A percentile compares a stretch with the other conserved stretches of the same genome.
Evolutionary conservation across 2,329 filamentous ascomycete species (phyloP).

Genomic region (Triangularia verruculosa): DNA sequence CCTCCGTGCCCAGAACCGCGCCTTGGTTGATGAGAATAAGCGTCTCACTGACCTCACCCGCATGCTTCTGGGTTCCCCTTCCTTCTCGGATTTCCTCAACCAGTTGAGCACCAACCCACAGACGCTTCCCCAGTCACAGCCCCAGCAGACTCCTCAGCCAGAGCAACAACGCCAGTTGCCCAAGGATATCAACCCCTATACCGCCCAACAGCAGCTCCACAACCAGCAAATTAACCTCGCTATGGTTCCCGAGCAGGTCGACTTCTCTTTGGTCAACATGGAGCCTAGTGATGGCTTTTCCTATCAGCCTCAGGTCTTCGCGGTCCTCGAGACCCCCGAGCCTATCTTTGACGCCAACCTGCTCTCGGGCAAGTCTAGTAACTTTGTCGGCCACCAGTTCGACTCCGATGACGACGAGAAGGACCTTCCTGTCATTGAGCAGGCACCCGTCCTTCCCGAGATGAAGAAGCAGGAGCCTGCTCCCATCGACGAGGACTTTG

Average conservation of each 20-base stretch:
- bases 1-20: constrained; percentile 75
- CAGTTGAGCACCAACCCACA: constrained; percentile 61
- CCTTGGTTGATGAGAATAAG: constrained; percentile 80
- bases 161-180: constrained; percentile 44
- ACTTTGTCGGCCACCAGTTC: constrained; percentile 48
- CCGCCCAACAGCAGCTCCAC: constrained; percentile 51
- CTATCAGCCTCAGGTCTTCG: constrained; percentile 70
- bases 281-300: constrained; percentile 50
- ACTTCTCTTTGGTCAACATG: constrained; percentile 69
- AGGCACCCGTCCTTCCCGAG: constrained; percentile 37
- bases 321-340: constrained; percentile 44
- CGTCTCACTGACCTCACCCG: constrained; percentile 74
- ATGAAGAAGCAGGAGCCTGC: constrained; percentile 27
- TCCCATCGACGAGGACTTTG: constrained; percentile 54
- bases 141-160: constrained; percentile 3
- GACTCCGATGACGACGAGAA: constrained; percentile 49
- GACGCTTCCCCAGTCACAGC: constrained; percentile 33
- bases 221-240: constrained; percentile 74
- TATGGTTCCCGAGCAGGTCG: constrained; percentile 79
- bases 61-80: constrained; percentile 75
- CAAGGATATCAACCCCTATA: constrained; percentile 66
- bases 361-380: constrained; percentile 69
- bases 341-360: constrained; percentile 55
- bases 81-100: constrained; percentile 79
- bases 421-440: constrained; percentile 53